Evolutionary conservation across 2,329 filamentous ascomycete species (phyloP), one percentile per base, ranked within the genome.

Genomic region (Ascochyta lentis): DNA sequence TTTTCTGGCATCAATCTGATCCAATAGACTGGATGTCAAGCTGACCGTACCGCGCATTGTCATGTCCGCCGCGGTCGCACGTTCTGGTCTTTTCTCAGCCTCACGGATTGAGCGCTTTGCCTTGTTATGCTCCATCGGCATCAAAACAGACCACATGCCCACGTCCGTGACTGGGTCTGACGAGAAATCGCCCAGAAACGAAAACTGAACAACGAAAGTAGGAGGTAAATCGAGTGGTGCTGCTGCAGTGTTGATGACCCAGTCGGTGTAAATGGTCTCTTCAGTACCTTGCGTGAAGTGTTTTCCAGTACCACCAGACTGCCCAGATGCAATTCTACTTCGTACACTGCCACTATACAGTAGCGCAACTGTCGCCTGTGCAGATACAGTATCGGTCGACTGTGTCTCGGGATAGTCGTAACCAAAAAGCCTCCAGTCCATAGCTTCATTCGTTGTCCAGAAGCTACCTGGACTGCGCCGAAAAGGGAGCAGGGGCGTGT

Each of bases 61-160:
- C 40, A 43, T 49, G 1, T 65, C 61, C 1, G 48, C 23, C n/a
- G 49, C 45, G 19, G 50, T 51, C 4, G 31, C 48, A 22, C 50
- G 52, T 1, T 85, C 84, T 50, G 83, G 81, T 15, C 15, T 86
- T 51, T 81, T 43, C 24, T 49, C 33, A 3, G 23, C 42, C 16
- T 41, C 35, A 26, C 78, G 34, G 86, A 83, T 13, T 78, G 77
- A 38, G 91, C 80, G 66, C 23, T 56, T 48, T 5, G 39, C 40
- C 9, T 23, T 37, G 15, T 55, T 50, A 23, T 60, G 56, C 4
- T 48, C 43, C 6, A 39, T 19, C 1, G 66, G 59, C 61, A 67
- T 65, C 22, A 71, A 43, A 27, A 62, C 60, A 41, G 56, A 59
- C 71, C 71, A 74, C 16, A 52, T 59, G 15, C 71, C 71, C 4